A percentile compares a stretch with the other conserved stretches of the same genome.
Conservation (phyloP, 75 land plant species). For the Chamaecyparis obtusa region DNA sequence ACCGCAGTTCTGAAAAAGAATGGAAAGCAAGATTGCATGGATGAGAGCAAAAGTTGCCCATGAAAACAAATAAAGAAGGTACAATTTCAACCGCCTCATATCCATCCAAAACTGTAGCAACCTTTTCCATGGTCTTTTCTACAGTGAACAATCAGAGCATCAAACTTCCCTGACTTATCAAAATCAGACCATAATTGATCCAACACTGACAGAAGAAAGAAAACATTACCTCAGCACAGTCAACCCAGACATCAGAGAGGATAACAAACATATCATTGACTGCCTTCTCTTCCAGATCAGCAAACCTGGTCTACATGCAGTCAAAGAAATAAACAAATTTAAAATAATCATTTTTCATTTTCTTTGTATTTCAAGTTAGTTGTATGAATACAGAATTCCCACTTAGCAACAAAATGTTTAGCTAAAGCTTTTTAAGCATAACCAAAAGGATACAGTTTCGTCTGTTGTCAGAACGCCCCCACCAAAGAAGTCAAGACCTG, state of each 20-base stretch:
- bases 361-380: not conserved
- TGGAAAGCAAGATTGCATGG: conserved; percentile 90
- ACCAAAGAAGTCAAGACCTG: conserved; percentile 91
- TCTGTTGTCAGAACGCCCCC: conserved; percentile 60
- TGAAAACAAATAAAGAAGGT: conserved; percentile 90
- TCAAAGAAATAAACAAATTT: not conserved
- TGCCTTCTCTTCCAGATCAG: conserved; percentile 69
- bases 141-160: conserved; percentile 20
- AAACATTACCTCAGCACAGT: conserved; percentile 68
- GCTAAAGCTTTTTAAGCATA: not conserved
- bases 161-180: not conserved
- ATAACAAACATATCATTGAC: conserved; percentile 97
- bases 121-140: conserved; percentile 82
- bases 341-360: not conserved
- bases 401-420: not conserved
- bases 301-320: conserved; percentile 53
- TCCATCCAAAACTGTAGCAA: conserved; percentile 73
- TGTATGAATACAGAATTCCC: not conserved
- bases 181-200: not conserved
- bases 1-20: conserved; percentile 79
- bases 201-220: not conserved
- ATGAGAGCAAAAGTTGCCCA: conserved; percentile 97
- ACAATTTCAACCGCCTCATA: conserved; percentile 88
- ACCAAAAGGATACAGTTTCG: conserved; percentile 65
- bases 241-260: conserved; percentile 97